Percentiles rank a stretch among this genome's conserved stretches.
Evolutionary conservation across 2,329 filamentous ascomycete genomes (phyloP).

Genomic region (Ophiostoma ulmi): DNA sequence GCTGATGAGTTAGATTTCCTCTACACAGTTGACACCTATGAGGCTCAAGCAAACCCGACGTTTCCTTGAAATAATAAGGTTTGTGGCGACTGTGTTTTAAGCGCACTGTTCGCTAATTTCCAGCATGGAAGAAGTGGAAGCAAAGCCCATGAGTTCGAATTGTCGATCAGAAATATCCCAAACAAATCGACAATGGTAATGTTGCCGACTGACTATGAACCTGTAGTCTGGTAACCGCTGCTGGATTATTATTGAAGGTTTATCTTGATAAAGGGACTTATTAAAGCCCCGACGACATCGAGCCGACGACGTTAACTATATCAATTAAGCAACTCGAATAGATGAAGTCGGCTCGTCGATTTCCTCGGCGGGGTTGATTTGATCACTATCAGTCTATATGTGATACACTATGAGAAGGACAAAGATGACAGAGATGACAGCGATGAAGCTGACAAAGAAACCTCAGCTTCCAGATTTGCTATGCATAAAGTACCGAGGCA

Average conservation of each 20-base stretch:
- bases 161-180: neutral
- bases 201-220: neutral
- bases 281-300: neutral
- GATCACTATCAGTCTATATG: neutral
- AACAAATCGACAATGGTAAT: neutral
- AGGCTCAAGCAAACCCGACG: neutral
- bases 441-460: neutral
- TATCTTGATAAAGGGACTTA: neutral
- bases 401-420: neutral
- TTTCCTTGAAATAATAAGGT: neutral
- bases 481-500: neutral
- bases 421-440: neutral
- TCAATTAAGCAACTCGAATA: too few species aligned
- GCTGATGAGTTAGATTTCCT: neutral
- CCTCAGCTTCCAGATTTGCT: neutral
- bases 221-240: neutral
- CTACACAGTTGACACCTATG: neutral
- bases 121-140: neutral
- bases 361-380: neutral
- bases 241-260: neutral
- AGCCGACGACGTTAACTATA: neutral
- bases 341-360: neutral
- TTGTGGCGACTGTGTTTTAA: neutral
- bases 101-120: neutral
- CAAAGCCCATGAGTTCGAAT: neutral